Percentiles rank a stretch among this genome's conserved stretches.
phyloP scores from a whole-genome alignment of 2,329 filamentous ascomycete genomes.

The Epichloe festucae region DNA sequence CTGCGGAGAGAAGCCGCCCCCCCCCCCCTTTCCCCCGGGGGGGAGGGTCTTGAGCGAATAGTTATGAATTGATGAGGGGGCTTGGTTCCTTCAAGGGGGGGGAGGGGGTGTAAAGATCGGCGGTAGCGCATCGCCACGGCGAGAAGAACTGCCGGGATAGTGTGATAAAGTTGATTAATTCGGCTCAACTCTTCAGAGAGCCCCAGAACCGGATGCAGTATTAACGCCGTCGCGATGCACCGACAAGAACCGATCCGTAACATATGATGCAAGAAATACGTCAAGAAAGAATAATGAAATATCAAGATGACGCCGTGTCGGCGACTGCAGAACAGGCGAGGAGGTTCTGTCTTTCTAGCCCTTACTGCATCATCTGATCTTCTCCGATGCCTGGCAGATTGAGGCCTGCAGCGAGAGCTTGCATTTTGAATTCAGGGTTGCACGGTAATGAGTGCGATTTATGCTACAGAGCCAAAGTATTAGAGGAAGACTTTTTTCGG shows the following conservation, averaged over 20 bases:
- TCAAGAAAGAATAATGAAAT: background rate
- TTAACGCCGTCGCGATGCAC: slow-evolving; percentile 7
- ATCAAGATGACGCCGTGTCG: background rate
- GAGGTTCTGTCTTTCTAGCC: background rate
- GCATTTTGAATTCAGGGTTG: slow-evolving; percentile 60
- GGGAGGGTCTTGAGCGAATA: background rate
- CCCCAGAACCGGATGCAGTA: slow-evolving; percentile 1
- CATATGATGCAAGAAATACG: background rate
- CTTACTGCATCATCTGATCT: slow-evolving; percentile 27
- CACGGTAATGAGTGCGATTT: slow-evolving; percentile 78
- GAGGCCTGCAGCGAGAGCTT: slow-evolving; percentile 31
- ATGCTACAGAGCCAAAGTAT: slow-evolving; percentile 33
- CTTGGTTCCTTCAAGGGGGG: no score
- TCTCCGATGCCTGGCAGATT: slow-evolving; percentile 31
- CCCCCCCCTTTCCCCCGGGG: no score
- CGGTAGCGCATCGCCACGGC: background rate
- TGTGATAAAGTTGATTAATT: background rate
- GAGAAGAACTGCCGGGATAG: background rate
- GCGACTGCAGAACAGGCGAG: background rate
- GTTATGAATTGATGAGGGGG: background rate
- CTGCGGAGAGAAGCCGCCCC: background rate
- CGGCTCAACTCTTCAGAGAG: background rate
- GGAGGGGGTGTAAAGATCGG: background rate
- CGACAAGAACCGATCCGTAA: background rate
- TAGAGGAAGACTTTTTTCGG: slow-evolving; percentile 12